Conservation (phyloP, 306 rosid genomes). For the Quercus variabilis region DNA sequence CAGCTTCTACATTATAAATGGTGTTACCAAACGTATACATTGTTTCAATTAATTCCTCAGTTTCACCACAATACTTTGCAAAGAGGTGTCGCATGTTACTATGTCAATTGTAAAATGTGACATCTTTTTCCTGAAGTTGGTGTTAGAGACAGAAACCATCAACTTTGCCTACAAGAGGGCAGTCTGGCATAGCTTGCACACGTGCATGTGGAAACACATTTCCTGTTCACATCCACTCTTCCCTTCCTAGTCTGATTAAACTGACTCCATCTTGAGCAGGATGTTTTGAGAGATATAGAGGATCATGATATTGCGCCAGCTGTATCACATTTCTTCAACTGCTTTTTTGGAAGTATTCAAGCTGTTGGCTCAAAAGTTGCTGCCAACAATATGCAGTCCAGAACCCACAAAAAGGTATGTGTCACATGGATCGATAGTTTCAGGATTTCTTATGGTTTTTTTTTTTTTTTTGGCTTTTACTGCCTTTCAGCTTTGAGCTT, state of each 20-base stretch:
- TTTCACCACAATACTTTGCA: background rate
- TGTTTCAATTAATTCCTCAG: background rate
- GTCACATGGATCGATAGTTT: slow-evolving; percentile 9
- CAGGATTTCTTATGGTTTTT: background rate
- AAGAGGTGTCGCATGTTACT: background rate
- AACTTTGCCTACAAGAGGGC: background rate
- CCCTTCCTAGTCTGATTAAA: background rate
- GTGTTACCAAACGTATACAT: background rate
- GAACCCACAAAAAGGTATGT: slow-evolving; percentile 59
- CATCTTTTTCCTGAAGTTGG: background rate
- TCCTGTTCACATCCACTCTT: background rate
- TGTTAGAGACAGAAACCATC: background rate
- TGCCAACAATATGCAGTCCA: slow-evolving; percentile 44
- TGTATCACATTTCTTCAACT: slow-evolving; percentile 80
- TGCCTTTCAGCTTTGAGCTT: background rate
- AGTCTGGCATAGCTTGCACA: background rate
- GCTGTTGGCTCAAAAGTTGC: slow-evolving; percentile 49
- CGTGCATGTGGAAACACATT: background rate
- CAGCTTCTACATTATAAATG: background rate
- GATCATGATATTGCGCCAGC: slow-evolving; percentile 91
- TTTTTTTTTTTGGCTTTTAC: background rate
- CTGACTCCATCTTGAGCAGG: slow-evolving; percentile 41
- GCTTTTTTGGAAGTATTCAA: slow-evolving; percentile 81
- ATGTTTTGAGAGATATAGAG: slow-evolving; percentile 79
- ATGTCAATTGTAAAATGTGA: background rate